Percentiles rank a stretch among this genome's conserved stretches.
Conservation (phyloP, 495 filamentous ascomycete genomes). For the Neurospora hispaniola region DNA sequence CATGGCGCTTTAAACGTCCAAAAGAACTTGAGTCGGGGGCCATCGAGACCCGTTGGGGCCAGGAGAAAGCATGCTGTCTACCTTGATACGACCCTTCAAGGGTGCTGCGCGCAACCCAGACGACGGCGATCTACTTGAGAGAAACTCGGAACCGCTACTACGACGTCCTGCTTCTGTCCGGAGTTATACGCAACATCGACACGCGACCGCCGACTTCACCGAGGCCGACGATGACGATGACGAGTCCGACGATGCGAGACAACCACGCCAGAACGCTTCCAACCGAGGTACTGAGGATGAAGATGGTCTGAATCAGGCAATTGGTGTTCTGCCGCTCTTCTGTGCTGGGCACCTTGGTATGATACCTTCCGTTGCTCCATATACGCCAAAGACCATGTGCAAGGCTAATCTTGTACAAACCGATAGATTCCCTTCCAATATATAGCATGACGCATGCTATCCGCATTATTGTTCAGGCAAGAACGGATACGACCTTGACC, state of each 20-base stretch:
- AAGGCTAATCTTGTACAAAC: neutral
- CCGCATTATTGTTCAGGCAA: conserved; percentile 64
- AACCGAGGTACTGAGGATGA: conserved; percentile 38
- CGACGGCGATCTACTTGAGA: conserved; percentile 2
- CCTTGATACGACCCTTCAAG: conserved; percentile 30
- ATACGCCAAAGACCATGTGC: neutral
- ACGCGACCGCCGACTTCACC: conserved; percentile 48
- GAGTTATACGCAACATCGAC: conserved; percentile 30
- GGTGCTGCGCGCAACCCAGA: conserved; percentile 15
- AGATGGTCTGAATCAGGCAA: conserved; percentile 37
- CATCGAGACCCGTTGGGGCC: neutral
- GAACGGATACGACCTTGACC: conserved; percentile 83
- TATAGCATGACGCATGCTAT: conserved; percentile 87
- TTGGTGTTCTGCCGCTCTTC: conserved; percentile 72
- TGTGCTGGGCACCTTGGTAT: conserved; percentile 70
- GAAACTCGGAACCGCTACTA: conserved; percentile 3
- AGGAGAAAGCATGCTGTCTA: conserved; percentile 30
- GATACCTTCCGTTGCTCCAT: neutral
- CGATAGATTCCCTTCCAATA: conserved; percentile 53
- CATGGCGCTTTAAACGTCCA: conserved; percentile 18
- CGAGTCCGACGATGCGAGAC: conserved; percentile 33
- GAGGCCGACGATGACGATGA: conserved; percentile 43
- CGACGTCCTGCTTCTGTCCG: conserved; percentile 19
- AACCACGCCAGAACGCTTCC: conserved; percentile 9
- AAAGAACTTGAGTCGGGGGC: neutral